Percentiles rank a stretch among this genome's conserved stretches.
phyloP scores from a whole-genome alignment of 345 rosid species.

The Litchi chinensis region DNA sequence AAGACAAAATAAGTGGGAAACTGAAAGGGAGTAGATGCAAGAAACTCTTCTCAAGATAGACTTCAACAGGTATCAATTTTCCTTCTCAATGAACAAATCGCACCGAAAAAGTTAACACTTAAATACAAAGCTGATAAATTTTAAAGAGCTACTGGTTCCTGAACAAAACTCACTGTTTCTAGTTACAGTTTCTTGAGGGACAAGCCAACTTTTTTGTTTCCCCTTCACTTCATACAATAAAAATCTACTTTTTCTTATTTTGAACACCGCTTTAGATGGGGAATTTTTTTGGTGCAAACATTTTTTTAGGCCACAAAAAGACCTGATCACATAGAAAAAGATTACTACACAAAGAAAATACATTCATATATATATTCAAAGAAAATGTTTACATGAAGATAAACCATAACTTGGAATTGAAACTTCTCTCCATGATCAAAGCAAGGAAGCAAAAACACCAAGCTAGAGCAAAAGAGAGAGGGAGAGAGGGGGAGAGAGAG shows the following conservation, averaged over 20 bases:
- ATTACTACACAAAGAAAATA: slow-evolving; percentile 5
- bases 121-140: no score
- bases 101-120: no score
- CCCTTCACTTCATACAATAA: neutral
- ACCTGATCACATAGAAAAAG: neutral
- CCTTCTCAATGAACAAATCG: neutral
- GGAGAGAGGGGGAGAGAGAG: neutral
- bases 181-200: no score
- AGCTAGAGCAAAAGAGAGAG: neutral
- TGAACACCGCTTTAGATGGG: neutral
- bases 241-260: neutral
- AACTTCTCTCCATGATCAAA: slow-evolving; percentile 10
- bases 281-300: neutral
- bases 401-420: neutral
- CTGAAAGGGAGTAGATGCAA: neutral
- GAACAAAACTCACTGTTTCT: no score
- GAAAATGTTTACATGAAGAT: slow-evolving; percentile 10
- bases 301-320: neutral
- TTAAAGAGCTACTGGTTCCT: neutral
- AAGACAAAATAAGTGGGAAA: neutral
- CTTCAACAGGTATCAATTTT: neutral
- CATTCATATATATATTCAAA: neutral
- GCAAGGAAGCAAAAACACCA: slow-evolving; percentile 22
- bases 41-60: neutral
- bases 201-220: no score